These are phyloP conservation scores for Solanum ossicruentum DNA, from an alignment of 257 asterid species.

Conservation along the genomic window DNA sequence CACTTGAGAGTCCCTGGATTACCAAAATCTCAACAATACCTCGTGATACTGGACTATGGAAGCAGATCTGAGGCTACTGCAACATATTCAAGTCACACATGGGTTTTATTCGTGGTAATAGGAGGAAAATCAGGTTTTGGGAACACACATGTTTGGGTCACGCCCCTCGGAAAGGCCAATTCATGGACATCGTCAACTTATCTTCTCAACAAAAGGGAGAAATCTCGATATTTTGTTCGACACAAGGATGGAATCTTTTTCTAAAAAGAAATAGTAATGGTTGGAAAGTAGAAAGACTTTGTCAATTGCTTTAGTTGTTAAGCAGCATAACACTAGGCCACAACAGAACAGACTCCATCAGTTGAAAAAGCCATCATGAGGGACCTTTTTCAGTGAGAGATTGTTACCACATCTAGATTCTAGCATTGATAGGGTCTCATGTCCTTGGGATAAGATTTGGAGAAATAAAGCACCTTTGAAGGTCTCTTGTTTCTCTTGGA, in stretches of 20 bases:
- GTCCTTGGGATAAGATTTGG: neutral
- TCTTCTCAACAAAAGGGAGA: neutral
- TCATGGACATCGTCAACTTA: neutral
- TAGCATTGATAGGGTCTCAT: neutral
- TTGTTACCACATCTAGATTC: neutral
- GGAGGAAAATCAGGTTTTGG: neutral
- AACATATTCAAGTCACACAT: neutral
- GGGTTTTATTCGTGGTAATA: neutral
- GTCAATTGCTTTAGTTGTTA: neutral
- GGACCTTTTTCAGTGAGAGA: neutral
- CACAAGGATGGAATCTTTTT: neutral
- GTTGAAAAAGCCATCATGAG: neutral
- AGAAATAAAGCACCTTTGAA: neutral
- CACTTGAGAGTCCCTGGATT: neutral
- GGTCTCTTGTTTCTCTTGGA: neutral
- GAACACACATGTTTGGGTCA: neutral
- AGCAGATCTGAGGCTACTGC: neutral
- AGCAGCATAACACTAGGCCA: neutral
- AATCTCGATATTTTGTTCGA: neutral
- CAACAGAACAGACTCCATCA: neutral
- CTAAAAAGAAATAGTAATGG: neutral
- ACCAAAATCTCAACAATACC: neutral
- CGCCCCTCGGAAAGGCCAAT: neutral
- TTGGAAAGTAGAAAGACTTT: neutral
- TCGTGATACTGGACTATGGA: neutral